Evolutionary conservation across 2,329 filamentous ascomycete species (phyloP).

Genomic region (Bipolaris sorokiniana): DNA sequence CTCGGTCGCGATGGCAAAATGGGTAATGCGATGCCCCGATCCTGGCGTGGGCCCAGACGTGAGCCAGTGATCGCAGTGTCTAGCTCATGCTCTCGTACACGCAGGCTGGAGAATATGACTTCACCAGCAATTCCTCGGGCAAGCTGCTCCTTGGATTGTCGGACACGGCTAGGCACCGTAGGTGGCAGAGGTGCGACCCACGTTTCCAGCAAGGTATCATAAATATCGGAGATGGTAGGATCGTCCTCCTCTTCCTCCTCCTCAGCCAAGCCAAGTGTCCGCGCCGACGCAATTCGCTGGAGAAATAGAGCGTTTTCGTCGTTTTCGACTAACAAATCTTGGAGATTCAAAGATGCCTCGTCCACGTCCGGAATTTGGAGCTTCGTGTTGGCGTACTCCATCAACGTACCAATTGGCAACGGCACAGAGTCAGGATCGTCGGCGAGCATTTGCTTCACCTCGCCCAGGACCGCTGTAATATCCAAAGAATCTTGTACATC

Average conservation of each 20-base stretch:
- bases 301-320: slow-evolving; percentile 10
- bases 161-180: slow-evolving; percentile 30
- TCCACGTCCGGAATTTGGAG: slow-evolving; percentile 41
- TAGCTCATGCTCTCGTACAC: slow-evolving; percentile 19
- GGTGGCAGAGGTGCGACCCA: slow-evolving; percentile 42
- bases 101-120: slow-evolving; percentile 44
- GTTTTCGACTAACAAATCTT: slow-evolving; percentile 21
- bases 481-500: slow-evolving; percentile 12
- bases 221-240: slow-evolving; percentile 33
- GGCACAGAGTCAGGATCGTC: slow-evolving; percentile 7
- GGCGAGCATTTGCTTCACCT: slow-evolving; percentile 22
- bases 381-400: slow-evolving; percentile 26
- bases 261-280: slow-evolving; percentile 20
- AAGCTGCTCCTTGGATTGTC: slow-evolving; percentile 40
- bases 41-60: slow-evolving; percentile 17
- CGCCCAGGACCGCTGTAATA: slow-evolving; percentile 18
- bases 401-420: slow-evolving; percentile 26
- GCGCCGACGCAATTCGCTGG: slow-evolving; percentile 23
- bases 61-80: slow-evolving; percentile 4
- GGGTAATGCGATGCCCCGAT: slow-evolving; percentile 25
- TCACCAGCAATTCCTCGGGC: slow-evolving; percentile 47
- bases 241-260: slow-evolving; percentile 3
- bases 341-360: slow-evolving; percentile 32
- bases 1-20: slow-evolving; percentile 27
- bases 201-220: slow-evolving; percentile 40